Evolutionary conservation across 1,284 basidiomycete genomes (phyloP), one percentile per base, ranked within the genome.

Genomic region (Irpex lacteus): DNA sequence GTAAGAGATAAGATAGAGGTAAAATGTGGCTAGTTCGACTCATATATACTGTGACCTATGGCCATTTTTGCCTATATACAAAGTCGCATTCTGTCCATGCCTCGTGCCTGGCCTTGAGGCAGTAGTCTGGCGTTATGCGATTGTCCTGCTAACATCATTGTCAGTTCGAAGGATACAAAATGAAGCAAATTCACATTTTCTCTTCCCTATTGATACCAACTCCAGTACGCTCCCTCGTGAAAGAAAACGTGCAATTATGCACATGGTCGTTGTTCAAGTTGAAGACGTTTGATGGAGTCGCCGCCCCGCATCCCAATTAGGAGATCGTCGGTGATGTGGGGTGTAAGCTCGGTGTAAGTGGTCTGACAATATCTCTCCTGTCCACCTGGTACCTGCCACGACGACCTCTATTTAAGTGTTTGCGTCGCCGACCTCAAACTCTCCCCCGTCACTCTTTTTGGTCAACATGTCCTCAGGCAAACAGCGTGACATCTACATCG

Each of bases 401-500:
- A 44, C 40, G 40, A 44, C 40, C 40, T 11, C 4, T 44, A 15
- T 44, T 44, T 15, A 44, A 44, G 11, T 44, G 15, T 15, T 15
- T 44, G 40, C 40, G 40, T 34, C 54, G 13, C 4, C 54, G 13
- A 5, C 54, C 26, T 34, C 54, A 6, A 56, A 18, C 32, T 26
- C 21, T 11, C 44, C 26, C 50, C 21, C 50, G 50, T n/a, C 11
- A 49, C 40, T 52, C 50, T 37, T 60, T 4, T 9, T 34, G 34
- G 32, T 44, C 38, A 60, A 49, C 54, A 77, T 76, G 76, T 63
- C 72, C 56, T 53, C 72, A 34, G 40, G 59, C 53, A 60, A 60
- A 15, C 40, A 44, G 32, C 70, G 73, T 61, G 89, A 92, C 66
- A 75, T 83, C 15, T 94, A 90, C 75, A 80, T 96, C 66, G 93